These are phyloP conservation scores for Bauhinia variegata DNA, from an alignment of 306 rosid genomes.

Conservation along the genomic window DNA sequence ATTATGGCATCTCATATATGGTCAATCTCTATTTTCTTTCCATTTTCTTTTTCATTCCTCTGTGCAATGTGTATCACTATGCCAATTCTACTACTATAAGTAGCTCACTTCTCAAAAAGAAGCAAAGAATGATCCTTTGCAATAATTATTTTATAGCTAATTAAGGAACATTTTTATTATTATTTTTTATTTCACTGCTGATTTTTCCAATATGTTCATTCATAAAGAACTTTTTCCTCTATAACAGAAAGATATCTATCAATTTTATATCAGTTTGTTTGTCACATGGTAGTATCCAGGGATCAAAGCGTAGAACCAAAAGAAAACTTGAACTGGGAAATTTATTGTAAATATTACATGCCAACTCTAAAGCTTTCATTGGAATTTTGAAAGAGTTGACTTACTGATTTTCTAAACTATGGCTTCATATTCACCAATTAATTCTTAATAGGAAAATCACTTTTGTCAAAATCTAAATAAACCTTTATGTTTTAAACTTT, in stretches of 20 bases:
- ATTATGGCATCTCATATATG: conserved; percentile 2
- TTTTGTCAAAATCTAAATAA: too few species aligned
- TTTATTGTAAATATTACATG: conserved; percentile 8
- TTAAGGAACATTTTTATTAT: conserved; percentile 5
- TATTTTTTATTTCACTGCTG: not conserved
- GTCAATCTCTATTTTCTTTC: not conserved
- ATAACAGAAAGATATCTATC: not conserved
- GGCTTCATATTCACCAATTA: not conserved
- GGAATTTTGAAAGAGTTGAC: conserved; percentile 12
- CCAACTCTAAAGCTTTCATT: conserved; percentile 4
- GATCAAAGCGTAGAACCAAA: not conserved
- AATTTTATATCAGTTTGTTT: not conserved
- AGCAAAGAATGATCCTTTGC: not conserved
- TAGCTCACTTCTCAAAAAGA: not conserved
- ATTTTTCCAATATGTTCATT: not conserved
- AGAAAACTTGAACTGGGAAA: conserved; percentile 15
- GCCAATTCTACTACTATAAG: not conserved
- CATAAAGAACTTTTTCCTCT: not conserved
- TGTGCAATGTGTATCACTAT: not conserved
- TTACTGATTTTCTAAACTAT: conserved; percentile 1
- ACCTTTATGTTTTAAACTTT: too few species aligned
- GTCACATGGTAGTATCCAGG: not conserved
- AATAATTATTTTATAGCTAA: not conserved
- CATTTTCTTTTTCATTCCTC: not conserved
- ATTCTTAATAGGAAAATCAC: not conserved